Conservation (phyloP, 805 yeast genomes). For the Trichomonascus vanleenenianus region DNA sequence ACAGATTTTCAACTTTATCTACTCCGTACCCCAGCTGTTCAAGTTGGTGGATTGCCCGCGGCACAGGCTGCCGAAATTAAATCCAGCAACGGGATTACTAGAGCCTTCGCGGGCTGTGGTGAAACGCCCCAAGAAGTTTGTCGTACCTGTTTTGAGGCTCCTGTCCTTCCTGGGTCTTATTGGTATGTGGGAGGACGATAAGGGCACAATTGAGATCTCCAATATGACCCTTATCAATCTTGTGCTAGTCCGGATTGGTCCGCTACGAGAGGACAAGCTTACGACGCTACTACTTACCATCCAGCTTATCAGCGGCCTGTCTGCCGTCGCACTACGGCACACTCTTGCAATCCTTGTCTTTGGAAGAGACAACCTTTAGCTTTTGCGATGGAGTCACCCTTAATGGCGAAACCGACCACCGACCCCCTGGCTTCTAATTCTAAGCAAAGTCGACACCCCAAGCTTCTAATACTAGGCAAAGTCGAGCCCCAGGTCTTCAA, state of each 20-base stretch:
- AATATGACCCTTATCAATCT: slow-evolving; percentile 87
- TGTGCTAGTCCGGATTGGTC: slow-evolving; percentile 79
- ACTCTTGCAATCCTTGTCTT: slow-evolving; percentile 77
- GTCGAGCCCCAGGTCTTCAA: no score
- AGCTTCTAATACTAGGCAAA: no score
- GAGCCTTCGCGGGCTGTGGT: slow-evolving; percentile 51
- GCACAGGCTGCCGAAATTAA: slow-evolving; percentile 81
- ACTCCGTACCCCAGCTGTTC: slow-evolving; percentile 88
- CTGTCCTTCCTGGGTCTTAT: slow-evolving; percentile 47
- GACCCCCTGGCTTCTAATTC: no score
- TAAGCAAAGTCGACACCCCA: no score
- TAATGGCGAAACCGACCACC: no score
- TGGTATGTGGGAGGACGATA: slow-evolving; percentile 32
- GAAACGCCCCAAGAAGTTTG: slow-evolving; percentile 18
- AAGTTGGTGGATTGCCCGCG: slow-evolving; percentile 89
- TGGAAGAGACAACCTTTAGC: slow-evolving; percentile 72
- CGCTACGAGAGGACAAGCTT: slow-evolving; percentile 73
- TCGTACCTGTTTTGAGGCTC: slow-evolving; percentile 31
- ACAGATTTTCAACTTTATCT: slow-evolving; percentile 82
- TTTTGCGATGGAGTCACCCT: no score
- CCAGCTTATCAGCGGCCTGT: slow-evolving; percentile 61
- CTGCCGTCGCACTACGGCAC: slow-evolving; percentile 68
- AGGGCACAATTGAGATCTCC: slow-evolving; percentile 38
- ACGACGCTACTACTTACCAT: slow-evolving; percentile 50
- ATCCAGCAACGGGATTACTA: slow-evolving; percentile 58